Conservation (phyloP, 2,329 filamentous ascomycete species). For the Elsinoe necatrix region DNA sequence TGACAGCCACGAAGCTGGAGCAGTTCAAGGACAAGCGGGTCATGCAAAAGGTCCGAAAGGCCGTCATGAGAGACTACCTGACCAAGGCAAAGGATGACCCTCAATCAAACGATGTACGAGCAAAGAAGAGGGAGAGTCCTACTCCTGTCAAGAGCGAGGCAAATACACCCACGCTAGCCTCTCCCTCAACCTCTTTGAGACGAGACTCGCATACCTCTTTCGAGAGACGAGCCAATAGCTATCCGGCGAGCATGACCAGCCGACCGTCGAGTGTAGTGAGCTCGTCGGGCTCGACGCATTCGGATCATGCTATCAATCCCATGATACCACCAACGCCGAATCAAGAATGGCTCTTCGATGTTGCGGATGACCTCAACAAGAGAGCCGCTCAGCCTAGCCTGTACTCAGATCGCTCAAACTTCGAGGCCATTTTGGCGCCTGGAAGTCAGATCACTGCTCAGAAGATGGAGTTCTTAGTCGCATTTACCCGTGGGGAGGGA, state of each 20-base stretch:
- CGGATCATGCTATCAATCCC: slow-evolving; percentile 1
- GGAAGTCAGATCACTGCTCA: neutral
- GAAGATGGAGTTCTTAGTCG: slow-evolving; percentile 2
- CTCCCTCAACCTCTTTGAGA: neutral
- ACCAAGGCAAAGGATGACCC: slow-evolving; percentile 25
- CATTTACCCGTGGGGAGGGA: neutral
- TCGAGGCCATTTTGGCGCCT: neutral
- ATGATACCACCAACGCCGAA: neutral
- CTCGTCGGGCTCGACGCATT: neutral
- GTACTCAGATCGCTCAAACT: neutral
- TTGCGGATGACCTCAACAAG: neutral
- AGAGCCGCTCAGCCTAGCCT: neutral
- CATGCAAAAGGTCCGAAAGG: slow-evolving; percentile 25
- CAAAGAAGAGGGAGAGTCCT: slow-evolving; percentile 15
- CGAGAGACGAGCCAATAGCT: neutral
- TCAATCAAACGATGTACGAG: slow-evolving; percentile 22
- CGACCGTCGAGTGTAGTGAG: neutral
- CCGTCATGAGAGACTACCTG: slow-evolving; percentile 29
- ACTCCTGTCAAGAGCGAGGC: neutral
- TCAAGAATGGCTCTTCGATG: slow-evolving; percentile 1
- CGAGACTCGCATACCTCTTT: neutral
- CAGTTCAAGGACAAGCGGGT: slow-evolving; percentile 24
- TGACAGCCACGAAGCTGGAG: slow-evolving; percentile 24
- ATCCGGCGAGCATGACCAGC: neutral
- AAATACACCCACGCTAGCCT: neutral